These are phyloP conservation scores for Aspergillus haitiensis DNA, from an alignment of 495 filamentous ascomycete species.

Conservation along the genomic window DNA sequence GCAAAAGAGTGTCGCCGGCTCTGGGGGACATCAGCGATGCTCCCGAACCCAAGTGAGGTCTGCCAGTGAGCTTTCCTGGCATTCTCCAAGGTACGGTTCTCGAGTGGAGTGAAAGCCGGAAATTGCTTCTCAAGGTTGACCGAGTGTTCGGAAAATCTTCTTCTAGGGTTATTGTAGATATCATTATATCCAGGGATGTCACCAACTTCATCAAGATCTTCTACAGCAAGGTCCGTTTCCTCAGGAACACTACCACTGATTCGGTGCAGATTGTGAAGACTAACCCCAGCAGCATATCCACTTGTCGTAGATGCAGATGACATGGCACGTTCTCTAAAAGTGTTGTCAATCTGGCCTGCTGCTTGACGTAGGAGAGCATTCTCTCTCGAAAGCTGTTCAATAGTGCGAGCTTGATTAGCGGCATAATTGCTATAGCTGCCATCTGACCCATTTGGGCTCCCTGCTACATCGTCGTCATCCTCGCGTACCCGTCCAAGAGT, in stretches of 20 bases:
- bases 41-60: conserved; percentile 77
- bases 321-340: conserved; percentile 62
- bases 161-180: conserved; percentile 46
- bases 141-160: conserved; percentile 66
- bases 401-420: conserved; percentile 62
- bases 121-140: conserved; percentile 54
- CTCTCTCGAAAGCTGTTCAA: conserved; percentile 71
- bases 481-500: conserved; percentile 77
- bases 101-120: conserved; percentile 55
- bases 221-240: conserved; percentile 68
- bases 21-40: conserved; percentile 69
- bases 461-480: conserved; percentile 77
- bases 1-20: conserved; percentile 97
- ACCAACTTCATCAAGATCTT: conserved; percentile 66
- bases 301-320: conserved; percentile 48
- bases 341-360: conserved; percentile 58
- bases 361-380: conserved; percentile 70
- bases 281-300: conserved; percentile 46
- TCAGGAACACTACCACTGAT: conserved; percentile 66
- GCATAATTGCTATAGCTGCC: conserved; percentile 54
- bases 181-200: conserved; percentile 53
- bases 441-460: conserved; percentile 64
- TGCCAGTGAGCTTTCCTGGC: conserved; percentile 86
- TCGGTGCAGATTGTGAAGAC: conserved; percentile 57
- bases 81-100: conserved; percentile 74